phyloP scores from a whole-genome alignment of 1,284 basidiomycete species.

The Volvariella volvacea region DNA sequence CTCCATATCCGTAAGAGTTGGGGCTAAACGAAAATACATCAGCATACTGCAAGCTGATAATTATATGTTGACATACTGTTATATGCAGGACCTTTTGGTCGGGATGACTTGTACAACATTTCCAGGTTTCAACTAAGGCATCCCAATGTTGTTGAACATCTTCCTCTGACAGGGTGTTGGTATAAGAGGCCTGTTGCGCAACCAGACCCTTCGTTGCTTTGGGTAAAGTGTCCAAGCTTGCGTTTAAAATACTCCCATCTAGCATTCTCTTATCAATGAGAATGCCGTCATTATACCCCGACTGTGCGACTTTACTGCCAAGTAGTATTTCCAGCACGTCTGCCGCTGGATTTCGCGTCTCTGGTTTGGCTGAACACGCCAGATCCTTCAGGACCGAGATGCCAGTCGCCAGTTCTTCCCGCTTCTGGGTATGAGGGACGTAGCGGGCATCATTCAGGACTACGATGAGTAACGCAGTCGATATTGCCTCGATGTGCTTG shows the following conservation, averaged over 20 bases:
- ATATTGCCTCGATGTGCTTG: constrained; percentile 33
- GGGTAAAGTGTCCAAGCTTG: constrained; percentile 3
- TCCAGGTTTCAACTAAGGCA: constrained; percentile 35
- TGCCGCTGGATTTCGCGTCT: not conserved
- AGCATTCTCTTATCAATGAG: not conserved
- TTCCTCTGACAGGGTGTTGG: constrained; percentile 32
- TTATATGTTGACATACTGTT: constrained; percentile 17
- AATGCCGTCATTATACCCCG: not conserved
- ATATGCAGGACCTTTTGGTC: constrained; percentile 7
- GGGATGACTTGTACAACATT: constrained; percentile 15
- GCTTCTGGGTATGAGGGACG: constrained; percentile 7
- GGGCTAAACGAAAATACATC: constrained; percentile 20
- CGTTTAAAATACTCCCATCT: constrained; percentile 6
- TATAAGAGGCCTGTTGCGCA: constrained; percentile 17
- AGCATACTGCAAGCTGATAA: not conserved
- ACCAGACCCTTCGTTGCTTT: constrained; percentile 14
- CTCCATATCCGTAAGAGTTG: constrained; percentile 40
- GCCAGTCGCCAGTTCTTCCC: constrained; percentile 25
- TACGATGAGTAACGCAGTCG: constrained; percentile 27
- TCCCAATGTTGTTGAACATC: constrained; percentile 42
- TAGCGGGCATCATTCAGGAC: not conserved
- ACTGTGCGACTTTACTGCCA: not conserved
- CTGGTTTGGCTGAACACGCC: not conserved
- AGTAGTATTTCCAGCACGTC: constrained; percentile 1
- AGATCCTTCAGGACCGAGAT: constrained; percentile 3